Base-by-base conservation (phyloP, 345 rosid species). In the Eucalyptus globulus region DNA sequence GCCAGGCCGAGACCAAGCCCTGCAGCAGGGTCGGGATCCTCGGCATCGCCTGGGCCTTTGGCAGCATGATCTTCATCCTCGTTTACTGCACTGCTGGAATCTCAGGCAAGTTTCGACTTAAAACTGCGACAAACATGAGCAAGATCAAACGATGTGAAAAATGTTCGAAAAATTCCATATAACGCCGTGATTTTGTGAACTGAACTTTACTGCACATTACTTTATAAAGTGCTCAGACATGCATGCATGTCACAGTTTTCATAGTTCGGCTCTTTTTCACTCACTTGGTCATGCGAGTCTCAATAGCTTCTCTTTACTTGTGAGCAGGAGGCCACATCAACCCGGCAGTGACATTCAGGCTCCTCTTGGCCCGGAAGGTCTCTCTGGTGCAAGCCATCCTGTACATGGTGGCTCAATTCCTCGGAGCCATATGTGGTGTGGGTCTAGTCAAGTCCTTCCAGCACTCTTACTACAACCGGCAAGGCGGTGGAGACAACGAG, bases 81-180 rank as follows among this genome's bases (percentile, higher is more conserved):
- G 97, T 97, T 83, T 97, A 97, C 92, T 97, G 97, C 93, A 97
- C 97, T 43, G 98, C 98, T 49, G 98, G 97, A 26, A 95, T 97
- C 87, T 97, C 99, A 40, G 97, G 99, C 95, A 37, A 24, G 86
- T 44, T 80, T 44, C 26, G 4, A 12, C 67, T 60, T 26, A 60
- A 60, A 60, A 26, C 67, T n/a, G 16, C 13, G 4, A 60, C 67
- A 60, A 11, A 26, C 67, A 60, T 60, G 67, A 60, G 5, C 5
- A 58, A 60, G 67, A 53, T 60, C n/a, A 26, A 16, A 53, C 56
- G 56, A 17, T 53, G 22, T 53, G 56, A 53, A 17, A 53, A 17
- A 53, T 7, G 56, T 53, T 53, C 22, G 56, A 53, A 19, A 17
- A 53, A 53, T 53, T 53, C 22, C 56, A 53, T 53, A 7, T 53